These are phyloP conservation scores for Alternaria brassicae DNA, from an alignment of 2,329 filamentous ascomycete species.

Conservation along the genomic window DNA sequence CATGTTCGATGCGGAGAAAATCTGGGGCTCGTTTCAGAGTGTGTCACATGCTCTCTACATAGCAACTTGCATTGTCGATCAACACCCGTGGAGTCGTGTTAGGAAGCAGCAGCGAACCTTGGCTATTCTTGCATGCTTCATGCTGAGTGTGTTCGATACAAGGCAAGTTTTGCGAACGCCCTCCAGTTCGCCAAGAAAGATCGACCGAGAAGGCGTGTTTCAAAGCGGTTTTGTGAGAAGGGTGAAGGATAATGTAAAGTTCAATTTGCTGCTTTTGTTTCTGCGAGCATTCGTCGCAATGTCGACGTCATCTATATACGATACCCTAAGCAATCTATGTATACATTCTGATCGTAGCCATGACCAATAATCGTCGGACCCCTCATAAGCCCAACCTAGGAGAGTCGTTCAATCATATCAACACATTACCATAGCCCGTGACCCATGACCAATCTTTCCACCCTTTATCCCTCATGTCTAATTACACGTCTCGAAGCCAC, in stretches of 20 bases:
- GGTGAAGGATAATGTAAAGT: neutral
- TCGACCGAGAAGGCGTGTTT: too few species aligned
- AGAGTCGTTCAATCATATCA: neutral
- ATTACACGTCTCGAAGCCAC: neutral
- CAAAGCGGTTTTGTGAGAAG: too few species aligned
- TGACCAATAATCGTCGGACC: neutral
- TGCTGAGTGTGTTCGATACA: too few species aligned
- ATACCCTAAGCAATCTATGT: neutral
- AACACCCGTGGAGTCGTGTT: neutral
- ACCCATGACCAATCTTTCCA: neutral
- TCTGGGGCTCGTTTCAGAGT: neutral
- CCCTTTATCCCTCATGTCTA: conserved; percentile 2
- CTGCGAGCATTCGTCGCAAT: neutral
- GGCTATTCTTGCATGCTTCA: too few species aligned
- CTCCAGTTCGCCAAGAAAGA: too few species aligned
- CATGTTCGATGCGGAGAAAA: neutral
- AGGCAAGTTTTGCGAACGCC: too few species aligned
- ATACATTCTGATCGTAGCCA: neutral
- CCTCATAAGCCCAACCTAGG: neutral
- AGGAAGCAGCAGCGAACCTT: too few species aligned
- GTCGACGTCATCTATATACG: neutral
- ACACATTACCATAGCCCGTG: conserved; percentile 1
- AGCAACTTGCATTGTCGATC: neutral
- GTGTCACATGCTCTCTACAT: neutral
- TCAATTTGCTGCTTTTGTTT: neutral